Percentiles rank a stretch among this genome's conserved stretches.
Conservation (phyloP, 1,284 basidiomycete genomes). For the Bjerkandera adusta region DNA sequence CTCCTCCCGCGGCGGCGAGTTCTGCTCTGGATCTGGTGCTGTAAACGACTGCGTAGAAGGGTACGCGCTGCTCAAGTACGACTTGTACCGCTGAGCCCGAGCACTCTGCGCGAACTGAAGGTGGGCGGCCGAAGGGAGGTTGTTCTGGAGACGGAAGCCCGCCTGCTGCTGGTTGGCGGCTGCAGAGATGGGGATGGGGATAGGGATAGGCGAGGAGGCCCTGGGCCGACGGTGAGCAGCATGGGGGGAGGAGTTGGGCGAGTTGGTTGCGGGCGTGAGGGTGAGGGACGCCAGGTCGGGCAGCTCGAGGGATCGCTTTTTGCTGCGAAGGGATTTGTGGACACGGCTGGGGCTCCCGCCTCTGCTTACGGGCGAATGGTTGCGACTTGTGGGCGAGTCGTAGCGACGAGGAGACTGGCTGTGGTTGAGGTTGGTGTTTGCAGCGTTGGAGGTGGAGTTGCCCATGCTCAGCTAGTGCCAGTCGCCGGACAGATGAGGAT, state of each 20-base stretch:
- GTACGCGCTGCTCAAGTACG: conserved; percentile 33
- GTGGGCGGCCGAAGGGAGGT: conserved; percentile 33
- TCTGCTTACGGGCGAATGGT: conserved; percentile 23
- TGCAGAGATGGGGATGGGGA: conserved; percentile 43
- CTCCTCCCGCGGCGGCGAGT: conserved; percentile 27
- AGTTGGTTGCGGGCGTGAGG: conserved; percentile 44
- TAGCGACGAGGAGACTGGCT: conserved; percentile 9
- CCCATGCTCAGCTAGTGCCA: conserved; percentile 27
- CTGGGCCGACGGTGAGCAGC: conserved; percentile 39
- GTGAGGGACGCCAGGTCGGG: conserved; percentile 70
- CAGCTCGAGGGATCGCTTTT: conserved; percentile 74
- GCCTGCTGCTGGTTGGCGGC: conserved; percentile 34
- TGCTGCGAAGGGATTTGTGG: conserved; percentile 56
- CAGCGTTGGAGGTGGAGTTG: conserved; percentile 33
- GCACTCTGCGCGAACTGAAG: conserved; percentile 24
- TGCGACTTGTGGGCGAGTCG: conserved; percentile 22
- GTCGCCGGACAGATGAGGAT: conserved; percentile 7
- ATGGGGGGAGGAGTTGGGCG: conserved; percentile 40
- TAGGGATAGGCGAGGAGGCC: conserved; percentile 39
- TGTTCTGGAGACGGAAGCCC: conserved; percentile 32
- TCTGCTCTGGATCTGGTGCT: conserved; percentile 27
- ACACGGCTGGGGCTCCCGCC: conserved; percentile 30
- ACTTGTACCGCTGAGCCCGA: conserved; percentile 29
- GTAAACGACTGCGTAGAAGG: conserved; percentile 45
- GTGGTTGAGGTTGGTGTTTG: conserved; percentile 12